Conservation (phyloP, 805 yeast genomes). For the Starmerella vaccinii region DNA sequence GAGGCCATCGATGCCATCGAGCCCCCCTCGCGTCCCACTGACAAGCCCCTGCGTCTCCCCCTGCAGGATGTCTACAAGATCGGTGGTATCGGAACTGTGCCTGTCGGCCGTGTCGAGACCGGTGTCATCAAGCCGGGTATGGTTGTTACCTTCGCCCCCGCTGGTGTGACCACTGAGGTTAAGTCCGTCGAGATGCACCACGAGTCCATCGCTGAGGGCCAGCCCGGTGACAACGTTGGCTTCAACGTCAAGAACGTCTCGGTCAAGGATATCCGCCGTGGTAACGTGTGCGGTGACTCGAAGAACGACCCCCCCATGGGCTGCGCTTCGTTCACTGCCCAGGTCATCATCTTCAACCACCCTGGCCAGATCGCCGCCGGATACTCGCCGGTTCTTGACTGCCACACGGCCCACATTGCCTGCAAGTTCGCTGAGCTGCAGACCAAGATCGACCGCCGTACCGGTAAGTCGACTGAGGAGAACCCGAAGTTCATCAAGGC, state of each 20-base stretch:
- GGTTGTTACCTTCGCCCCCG: constrained; percentile 83
- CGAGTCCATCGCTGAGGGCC: constrained; percentile 66
- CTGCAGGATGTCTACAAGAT: constrained; percentile 88
- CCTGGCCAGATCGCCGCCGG: constrained; percentile 88
- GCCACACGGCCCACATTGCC: constrained; percentile 91
- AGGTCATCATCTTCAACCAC: constrained; percentile 80
- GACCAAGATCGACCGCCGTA: constrained; percentile 82
- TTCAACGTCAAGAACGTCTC: constrained; percentile 87
- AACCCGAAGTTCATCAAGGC: constrained; percentile 88
- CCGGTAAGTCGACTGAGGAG: constrained; percentile 85
- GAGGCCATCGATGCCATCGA: constrained; percentile 78
- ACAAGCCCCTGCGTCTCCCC: constrained; percentile 81
- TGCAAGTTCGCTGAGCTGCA: constrained; percentile 72
- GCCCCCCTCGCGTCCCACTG: constrained; percentile 71
- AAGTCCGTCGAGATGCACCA: constrained; percentile 86
- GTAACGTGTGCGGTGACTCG: constrained; percentile 87
- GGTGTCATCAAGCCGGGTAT: constrained; percentile 87
- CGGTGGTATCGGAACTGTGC: constrained; percentile 87
- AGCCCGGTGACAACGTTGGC: constrained; percentile 87
- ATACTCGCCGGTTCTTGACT: constrained; percentile 83
- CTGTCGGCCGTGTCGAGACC: constrained; percentile 90
- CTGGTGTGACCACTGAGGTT: constrained; percentile 81
- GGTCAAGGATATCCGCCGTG: constrained; percentile 82
- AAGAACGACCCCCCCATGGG: constrained; percentile 81
- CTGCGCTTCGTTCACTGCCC: constrained; percentile 71